Evolutionary conservation across 2,329 filamentous ascomycete species (phyloP).

Genomic region (Nothopassalora personata): DNA sequence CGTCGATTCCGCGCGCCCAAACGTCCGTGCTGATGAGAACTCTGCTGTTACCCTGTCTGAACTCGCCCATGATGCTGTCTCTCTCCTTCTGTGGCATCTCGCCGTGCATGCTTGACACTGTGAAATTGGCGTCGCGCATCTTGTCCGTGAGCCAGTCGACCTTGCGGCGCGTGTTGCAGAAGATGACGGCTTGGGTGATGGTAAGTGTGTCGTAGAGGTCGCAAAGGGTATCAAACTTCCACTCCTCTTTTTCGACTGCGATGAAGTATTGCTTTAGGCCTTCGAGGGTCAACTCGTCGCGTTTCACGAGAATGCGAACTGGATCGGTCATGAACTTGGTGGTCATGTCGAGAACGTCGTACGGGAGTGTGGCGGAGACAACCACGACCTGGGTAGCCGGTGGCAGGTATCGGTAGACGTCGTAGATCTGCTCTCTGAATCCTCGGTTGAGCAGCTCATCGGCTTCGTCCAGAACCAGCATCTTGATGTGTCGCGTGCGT

Average conservation of each 20-base stretch:
- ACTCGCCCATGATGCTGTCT: slow-evolving; percentile 99
- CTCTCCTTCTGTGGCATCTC: slow-evolving; percentile 99
- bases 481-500: slow-evolving; percentile 70
- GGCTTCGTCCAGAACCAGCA: slow-evolving; percentile 71
- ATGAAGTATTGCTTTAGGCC: slow-evolving; percentile 99
- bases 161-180: slow-evolving; percentile 98
- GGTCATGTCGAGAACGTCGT: slow-evolving; percentile 98
- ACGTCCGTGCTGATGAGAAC: slow-evolving; percentile 97
- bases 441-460: slow-evolving; percentile 83
- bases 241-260: slow-evolving; percentile 97
- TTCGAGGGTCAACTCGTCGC: slow-evolving; percentile 95
- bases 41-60: slow-evolving; percentile 90
- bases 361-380: slow-evolving; percentile 90
- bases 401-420: slow-evolving; percentile 94
- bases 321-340: slow-evolving; percentile 99
- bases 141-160: slow-evolving; percentile 99
- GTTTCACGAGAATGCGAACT: slow-evolving; percentile 93
- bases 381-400: slow-evolving; percentile 98
- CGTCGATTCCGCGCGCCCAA: slow-evolving; percentile 96
- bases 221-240: slow-evolving; percentile 98
- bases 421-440: slow-evolving; percentile 98
- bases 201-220: slow-evolving; percentile 98
- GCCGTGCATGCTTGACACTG: slow-evolving; percentile 96
- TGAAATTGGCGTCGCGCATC: slow-evolving; percentile 98
- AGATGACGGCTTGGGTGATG: slow-evolving; percentile 98